A percentile compares a stretch with the other conserved stretches of the same genome.
phyloP scores from a whole-genome alignment of 1,284 basidiomycete species.

The Cystobasidium slooffiae region DNA sequence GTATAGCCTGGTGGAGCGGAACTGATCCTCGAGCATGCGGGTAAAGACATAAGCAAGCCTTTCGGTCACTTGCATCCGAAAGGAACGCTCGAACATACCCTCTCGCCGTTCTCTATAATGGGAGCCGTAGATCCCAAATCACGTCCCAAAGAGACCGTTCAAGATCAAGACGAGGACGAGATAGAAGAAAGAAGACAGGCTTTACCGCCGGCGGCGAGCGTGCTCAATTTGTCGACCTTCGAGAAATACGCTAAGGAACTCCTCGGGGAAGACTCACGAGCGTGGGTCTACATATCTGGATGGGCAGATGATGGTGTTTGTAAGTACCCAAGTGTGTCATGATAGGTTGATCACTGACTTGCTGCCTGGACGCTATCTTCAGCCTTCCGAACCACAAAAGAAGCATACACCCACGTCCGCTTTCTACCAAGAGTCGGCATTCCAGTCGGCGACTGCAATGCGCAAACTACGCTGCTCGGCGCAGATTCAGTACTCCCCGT shows the following conservation, averaged over 20 bases:
- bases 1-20: conserved; percentile 55
- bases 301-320: conserved; percentile 50
- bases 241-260: conserved; percentile 48
- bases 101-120: conserved; percentile 72
- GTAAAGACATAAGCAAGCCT: conserved; percentile 65
- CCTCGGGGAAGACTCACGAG: conserved; percentile 32
- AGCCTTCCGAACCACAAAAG: conserved; percentile 47
- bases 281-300: conserved; percentile 45
- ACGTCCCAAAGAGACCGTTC: conserved; percentile 39
- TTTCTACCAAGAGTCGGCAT: conserved; percentile 80
- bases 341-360: background rate
- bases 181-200: conserved; percentile 43
- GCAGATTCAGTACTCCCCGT: conserved; percentile 73
- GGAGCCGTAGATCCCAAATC: conserved; percentile 53
- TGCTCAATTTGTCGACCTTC: conserved; percentile 47
- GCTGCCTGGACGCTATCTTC: background rate
- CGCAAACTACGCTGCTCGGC: conserved; percentile 76
- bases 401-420: conserved; percentile 76
- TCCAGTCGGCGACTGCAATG: conserved; percentile 70
- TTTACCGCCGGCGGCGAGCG: conserved; percentile 24
- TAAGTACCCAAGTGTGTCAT: conserved; percentile 7
- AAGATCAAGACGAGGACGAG: conserved; percentile 42
- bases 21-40: conserved; percentile 66
- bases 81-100: conserved; percentile 60
- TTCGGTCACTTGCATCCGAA: conserved; percentile 36